Conservation (phyloP, 352 stramenopile genomes). For the Phytophthora pisi region DNA sequence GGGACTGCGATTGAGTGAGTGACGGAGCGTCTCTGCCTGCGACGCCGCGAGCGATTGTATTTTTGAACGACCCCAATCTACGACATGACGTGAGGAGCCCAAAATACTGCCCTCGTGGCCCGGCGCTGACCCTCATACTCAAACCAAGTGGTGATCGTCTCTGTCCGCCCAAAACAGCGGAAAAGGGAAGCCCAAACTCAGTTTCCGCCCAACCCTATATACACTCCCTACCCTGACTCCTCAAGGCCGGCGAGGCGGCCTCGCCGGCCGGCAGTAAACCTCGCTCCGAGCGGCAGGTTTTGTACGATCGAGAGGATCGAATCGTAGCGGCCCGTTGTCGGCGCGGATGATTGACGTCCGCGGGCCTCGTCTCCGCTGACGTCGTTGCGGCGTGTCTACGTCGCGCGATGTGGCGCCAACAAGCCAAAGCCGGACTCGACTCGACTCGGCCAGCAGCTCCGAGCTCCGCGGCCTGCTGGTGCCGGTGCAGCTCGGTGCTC, state of each 20-base stretch:
- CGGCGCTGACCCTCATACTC: constrained; percentile 2
- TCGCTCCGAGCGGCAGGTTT: background rate
- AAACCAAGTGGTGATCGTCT: background rate
- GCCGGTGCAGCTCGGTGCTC: background rate
- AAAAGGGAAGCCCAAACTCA: background rate
- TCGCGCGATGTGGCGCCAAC: constrained; percentile 10
- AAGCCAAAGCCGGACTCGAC: constrained; percentile 10
- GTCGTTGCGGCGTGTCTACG: constrained; percentile 19
- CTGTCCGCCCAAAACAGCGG: constrained; percentile 11
- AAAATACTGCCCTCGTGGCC: background rate
- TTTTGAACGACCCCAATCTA: constrained; percentile 22
- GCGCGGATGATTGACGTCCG: no score
- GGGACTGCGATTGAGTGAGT: constrained; percentile 21
- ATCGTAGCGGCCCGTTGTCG: background rate
- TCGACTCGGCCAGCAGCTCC: background rate
- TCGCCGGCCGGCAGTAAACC: background rate
- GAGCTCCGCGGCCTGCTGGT: background rate
- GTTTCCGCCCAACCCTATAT: constrained; percentile 2
- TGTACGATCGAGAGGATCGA: background rate
- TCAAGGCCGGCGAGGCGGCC: background rate
- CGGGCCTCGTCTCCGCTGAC: background rate
- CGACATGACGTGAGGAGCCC: background rate
- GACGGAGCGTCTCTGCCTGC: constrained; percentile 29
- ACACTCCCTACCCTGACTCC: constrained; percentile 25
- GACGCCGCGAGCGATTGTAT: constrained; percentile 25